Percentiles rank a stretch among this genome's conserved stretches.
These are phyloP conservation scores for Fomitopsis serialis DNA, from an alignment of 768 basidiomycete genomes.

Conservation along the genomic window DNA sequence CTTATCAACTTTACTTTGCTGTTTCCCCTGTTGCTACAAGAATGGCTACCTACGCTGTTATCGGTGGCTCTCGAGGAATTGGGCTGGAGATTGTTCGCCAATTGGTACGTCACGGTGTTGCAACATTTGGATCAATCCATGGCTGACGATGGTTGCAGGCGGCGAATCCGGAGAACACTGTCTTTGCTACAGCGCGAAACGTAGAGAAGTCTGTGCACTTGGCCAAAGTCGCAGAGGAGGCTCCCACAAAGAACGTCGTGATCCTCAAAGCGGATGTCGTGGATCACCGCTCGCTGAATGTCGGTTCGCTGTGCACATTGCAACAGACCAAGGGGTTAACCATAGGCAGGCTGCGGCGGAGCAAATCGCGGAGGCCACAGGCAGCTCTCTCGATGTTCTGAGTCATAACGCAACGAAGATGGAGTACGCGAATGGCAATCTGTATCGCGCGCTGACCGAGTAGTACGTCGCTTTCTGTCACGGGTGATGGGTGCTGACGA, in stretches of 20 bases:
- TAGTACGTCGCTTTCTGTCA: background rate
- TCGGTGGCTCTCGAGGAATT: conserved; percentile 18
- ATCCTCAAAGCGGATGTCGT: conserved; percentile 33
- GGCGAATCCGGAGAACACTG: conserved; percentile 8
- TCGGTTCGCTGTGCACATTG: too few relatives aligned
- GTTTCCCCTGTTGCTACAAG: too few relatives aligned
- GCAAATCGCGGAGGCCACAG: conserved; percentile 21
- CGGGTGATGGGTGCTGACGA: background rate
- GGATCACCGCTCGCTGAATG: conserved; percentile 20
- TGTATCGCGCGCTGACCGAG: background rate
- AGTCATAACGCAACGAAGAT: conserved; percentile 31
- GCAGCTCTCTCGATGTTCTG: conserved; percentile 30
- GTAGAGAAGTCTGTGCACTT: conserved; percentile 5
- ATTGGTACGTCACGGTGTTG: conserved; percentile 4
- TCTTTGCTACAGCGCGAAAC: conserved; percentile 19
- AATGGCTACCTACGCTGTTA: conserved; percentile 20
- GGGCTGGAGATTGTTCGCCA: conserved; percentile 9
- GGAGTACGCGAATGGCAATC: background rate
- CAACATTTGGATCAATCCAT: too few relatives aligned
- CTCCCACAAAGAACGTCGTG: conserved; percentile 22
- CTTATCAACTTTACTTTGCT: too few relatives aligned
- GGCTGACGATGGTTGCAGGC: conserved; percentile 1
- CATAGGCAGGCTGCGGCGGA: conserved; percentile 22
- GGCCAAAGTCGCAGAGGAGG: background rate
- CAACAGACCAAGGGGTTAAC: background rate